Percentiles rank a stretch among this genome's conserved stretches.
These are phyloP conservation scores for Candida palmyrensis DNA, from an alignment of 805 yeast genomes.

Conservation along the genomic window DNA sequence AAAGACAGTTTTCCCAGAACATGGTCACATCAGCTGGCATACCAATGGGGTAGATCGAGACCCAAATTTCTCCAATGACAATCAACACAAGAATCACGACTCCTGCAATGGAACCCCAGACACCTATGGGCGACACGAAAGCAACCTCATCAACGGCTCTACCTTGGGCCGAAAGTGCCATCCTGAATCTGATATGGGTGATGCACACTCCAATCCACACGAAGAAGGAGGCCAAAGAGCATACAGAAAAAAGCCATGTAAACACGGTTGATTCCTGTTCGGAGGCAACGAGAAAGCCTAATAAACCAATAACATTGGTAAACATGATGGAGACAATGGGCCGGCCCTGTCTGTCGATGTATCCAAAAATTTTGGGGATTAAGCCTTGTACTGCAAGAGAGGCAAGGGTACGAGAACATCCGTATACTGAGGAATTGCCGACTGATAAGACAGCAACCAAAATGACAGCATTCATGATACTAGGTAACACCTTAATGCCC, in stretches of 20 bases:
- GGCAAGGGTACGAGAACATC: constrained; percentile 57
- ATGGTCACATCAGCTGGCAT: constrained; percentile 21
- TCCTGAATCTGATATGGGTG: constrained; percentile 26
- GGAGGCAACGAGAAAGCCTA: constrained; percentile 21
- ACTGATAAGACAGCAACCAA: constrained; percentile 62
- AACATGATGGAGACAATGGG: constrained; percentile 22
- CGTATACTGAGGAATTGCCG: constrained; percentile 62
- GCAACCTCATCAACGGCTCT: constrained; percentile 22
- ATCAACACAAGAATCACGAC: constrained; percentile 25
- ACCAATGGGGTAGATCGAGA: constrained; percentile 35
- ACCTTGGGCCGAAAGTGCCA: constrained; percentile 22
- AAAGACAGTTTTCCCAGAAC: constrained; percentile 51
- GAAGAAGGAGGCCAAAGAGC: constrained; percentile 25
- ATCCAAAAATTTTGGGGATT: constrained; percentile 41
- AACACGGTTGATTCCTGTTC: constrained; percentile 16
- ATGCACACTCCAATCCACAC: constrained; percentile 26
- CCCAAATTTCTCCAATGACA: constrained; percentile 34
- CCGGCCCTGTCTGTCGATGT: constrained; percentile 26
- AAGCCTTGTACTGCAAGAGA: constrained; percentile 59
- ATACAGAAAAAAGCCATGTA: constrained; percentile 26
- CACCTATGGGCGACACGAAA: constrained; percentile 22
- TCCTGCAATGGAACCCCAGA: constrained; percentile 21
- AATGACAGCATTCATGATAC: constrained; percentile 63
- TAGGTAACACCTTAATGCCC: constrained; percentile 56
- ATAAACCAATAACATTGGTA: constrained; percentile 18